These are phyloP conservation scores for Thinopyrum elongatum DNA, from an alignment of 176 grass and related monocot species.

Conservation along the genomic window DNA sequence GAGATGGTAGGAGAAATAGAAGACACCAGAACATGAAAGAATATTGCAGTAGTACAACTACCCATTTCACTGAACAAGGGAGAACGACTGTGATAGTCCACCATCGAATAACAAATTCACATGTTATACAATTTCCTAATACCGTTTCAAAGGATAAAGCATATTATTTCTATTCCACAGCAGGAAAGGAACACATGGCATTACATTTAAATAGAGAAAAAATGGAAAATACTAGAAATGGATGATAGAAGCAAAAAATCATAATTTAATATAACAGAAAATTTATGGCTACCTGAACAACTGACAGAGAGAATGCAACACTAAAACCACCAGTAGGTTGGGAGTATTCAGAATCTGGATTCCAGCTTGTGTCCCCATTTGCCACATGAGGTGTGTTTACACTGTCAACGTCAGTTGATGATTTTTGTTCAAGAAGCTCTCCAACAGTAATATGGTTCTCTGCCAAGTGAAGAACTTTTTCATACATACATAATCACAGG, in stretches of 20 bases:
- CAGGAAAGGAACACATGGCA: neutral
- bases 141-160: slow-evolving; percentile 19
- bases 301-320: slow-evolving; percentile 84
- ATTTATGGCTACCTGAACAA: slow-evolving; percentile 69
- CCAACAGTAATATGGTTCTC: slow-evolving; percentile 95
- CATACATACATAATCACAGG: slow-evolving; percentile 27
- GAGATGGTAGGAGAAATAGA: slow-evolving; percentile 19
- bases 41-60: slow-evolving; percentile 4
- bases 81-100: neutral
- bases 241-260: slow-evolving; percentile 5
- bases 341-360: slow-evolving; percentile 82
- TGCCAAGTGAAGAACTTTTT: slow-evolving; percentile 40
- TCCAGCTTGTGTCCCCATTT: slow-evolving; percentile 64
- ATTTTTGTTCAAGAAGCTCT: slow-evolving; percentile 90
- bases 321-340: slow-evolving; percentile 92
- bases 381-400: slow-evolving; percentile 57
- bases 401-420: slow-evolving; percentile 57
- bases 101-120: slow-evolving; percentile 8
- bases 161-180: neutral
- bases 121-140: slow-evolving; percentile 14
- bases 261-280: slow-evolving; percentile 21
- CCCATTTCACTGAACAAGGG: slow-evolving; percentile 29
- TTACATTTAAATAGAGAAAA: slow-evolving; percentile 14
- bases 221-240: neutral
- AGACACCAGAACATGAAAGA: slow-evolving; percentile 22